Base-by-base conservation (phyloP, 768 basidiomycete genomes). In the Agrocybe praecox region DNA sequence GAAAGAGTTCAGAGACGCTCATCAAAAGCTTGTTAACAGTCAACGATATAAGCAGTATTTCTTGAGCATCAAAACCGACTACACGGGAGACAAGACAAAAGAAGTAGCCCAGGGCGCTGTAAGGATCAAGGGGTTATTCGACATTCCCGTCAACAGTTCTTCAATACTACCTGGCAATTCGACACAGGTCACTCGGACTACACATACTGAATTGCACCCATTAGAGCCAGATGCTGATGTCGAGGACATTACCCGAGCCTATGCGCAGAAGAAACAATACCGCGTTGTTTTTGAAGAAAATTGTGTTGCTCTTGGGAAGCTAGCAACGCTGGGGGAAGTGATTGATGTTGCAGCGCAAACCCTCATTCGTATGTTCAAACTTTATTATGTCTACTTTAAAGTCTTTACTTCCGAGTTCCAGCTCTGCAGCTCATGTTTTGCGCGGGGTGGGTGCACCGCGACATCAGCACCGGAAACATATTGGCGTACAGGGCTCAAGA, bases 401-500 rank as follows among this genome's bases (percentile, higher is more conserved):
- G 36, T n/a, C 36, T 14, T 40, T 33, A 21, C 21, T 21, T 29
- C 33, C 11, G 7, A 12, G 3, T 19, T 40, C 14, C 32, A 62
- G 61, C 53, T 14, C 57, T 62, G 18, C 46, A 50, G 24, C 19
- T 62, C 11, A n/a, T 62, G 34, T 52, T 52, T 6, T 52, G 57
- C 21, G 61, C 51, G 2, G 53, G 58, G 2, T 59, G 58, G 58
- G 58, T 59, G 14, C 58, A 59, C 36, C 40, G 58, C 11, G 61
- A 62, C 22, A 56, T 59, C 26, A 62, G 61, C 46, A 47, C 33
- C 18, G 57, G 57, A 12, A 62, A 62, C 19, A 48, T 62, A n/a
- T 22, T 52, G n/a, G 55, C 49, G 19, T 22, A 51, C 10, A 36
- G 52, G 50, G 24, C 32, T 10, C 36, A 6, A n/a, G 15, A 29